Base-by-base conservation (phyloP, 2,329 filamentous ascomycete species). In the Fusarium mangiferae region DNA sequence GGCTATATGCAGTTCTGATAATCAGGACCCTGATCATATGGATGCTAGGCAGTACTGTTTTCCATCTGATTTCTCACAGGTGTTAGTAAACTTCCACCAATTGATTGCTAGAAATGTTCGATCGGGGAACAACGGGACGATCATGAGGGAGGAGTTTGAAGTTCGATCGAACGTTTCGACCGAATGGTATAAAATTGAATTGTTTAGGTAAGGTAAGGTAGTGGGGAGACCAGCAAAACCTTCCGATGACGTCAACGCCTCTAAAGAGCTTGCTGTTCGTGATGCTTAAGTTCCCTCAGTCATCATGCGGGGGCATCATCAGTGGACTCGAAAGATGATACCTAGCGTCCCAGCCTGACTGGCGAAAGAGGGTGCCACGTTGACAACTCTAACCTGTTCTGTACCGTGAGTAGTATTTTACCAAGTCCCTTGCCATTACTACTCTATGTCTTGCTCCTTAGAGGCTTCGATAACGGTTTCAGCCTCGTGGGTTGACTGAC, bases 401-500 rank as follows among this genome's bases (percentile, higher is more conserved):
- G 51, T 38, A 30, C 17, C 20, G 45, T 48, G 26, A 48, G 45
- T 45, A 35, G 46, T 60, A 38, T 61, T 60, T 64, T 68, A 52
- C 51, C 42, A 51, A 59, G 59, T 52, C 63, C 58, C 63, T 63
- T 54, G 49, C 39, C 41, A 52, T 44, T 59, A 61, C 56, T 62
- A 58, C 52, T 61, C 64, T 45, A 46, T 69, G 52, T 54, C 48
- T 64, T 68, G 49, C 57, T 72, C 57, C 41, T 54, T 36, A 26
- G 58, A 48, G 39, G 41, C 60, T 39, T 48, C 52, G 42, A 61
- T 66, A 67, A 63, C 22, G 44, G 75, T 77, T 77, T 77, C 75
- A 77, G 75, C 75, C 75, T 78, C 75, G 63, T 78, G 63, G 72
- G 46, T 74, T 69, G 66, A 76, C 73, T 70, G 75, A 78, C 69